Evolutionary conservation across 2,329 filamentous ascomycete genomes (phyloP).

Genomic region (Pseudogymnoascus sp.): DNA sequence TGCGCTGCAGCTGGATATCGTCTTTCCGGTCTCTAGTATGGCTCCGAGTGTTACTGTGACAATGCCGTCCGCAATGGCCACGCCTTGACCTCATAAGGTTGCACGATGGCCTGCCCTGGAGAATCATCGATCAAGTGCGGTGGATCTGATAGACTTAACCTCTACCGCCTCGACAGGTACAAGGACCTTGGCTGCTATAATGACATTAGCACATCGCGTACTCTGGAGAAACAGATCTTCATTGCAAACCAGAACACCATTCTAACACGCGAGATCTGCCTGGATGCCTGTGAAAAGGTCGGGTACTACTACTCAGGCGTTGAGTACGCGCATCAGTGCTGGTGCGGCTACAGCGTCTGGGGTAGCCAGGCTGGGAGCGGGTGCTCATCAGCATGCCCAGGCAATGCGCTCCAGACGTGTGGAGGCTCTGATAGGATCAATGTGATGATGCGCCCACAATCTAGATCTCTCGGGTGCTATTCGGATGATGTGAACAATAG

Average conservation of each 20-base stretch:
- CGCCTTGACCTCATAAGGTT: background rate
- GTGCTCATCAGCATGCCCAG: background rate
- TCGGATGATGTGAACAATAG: background rate
- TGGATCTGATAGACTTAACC: constrained; percentile 9
- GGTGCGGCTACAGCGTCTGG: background rate
- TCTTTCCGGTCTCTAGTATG: background rate
- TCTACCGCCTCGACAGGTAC: constrained; percentile 7
- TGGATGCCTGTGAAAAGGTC: background rate
- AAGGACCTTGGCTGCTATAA: background rate
- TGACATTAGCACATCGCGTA: background rate
- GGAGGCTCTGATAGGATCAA: constrained; percentile 9
- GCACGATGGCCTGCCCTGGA: constrained; percentile 11
- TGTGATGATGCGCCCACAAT: background rate
- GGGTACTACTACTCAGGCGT: background rate
- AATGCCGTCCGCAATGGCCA: background rate
- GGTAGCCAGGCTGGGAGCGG: background rate
- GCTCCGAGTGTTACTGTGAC: background rate
- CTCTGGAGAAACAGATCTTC: background rate
- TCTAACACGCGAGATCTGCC: background rate
- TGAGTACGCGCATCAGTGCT: background rate
- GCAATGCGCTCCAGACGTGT: background rate
- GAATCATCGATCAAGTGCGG: constrained; percentile 11
- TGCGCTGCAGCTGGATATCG: background rate
- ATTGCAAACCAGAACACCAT: background rate
- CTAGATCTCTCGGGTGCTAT: background rate